Evolutionary conservation across 2,329 filamentous ascomycete species (phyloP).

Genomic region (Aspergillaceae sp.): DNA sequence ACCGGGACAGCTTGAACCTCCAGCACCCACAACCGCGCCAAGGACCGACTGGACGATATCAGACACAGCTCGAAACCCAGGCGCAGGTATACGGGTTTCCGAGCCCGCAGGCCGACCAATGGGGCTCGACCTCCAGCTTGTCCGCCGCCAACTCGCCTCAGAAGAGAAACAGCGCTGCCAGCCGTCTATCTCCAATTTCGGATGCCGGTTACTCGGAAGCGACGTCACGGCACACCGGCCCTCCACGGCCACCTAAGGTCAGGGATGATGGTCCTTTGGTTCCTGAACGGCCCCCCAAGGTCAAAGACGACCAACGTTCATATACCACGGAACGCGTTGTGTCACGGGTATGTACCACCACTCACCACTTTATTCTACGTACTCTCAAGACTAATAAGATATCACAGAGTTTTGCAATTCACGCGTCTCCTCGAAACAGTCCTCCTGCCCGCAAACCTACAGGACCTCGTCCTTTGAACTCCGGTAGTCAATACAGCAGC

Average conservation of each 20-base stretch:
- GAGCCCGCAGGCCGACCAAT: conserved; percentile 38
- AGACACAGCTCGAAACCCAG: conserved; percentile 53
- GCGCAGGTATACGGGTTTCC: conserved; percentile 45
- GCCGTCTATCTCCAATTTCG: conserved; percentile 39
- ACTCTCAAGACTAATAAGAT: neutral
- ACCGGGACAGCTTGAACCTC: conserved; percentile 55
- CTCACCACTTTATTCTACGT: conserved; percentile 7
- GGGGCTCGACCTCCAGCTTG: conserved; percentile 38
- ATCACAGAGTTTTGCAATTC: conserved; percentile 23
- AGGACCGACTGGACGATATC: conserved; percentile 54
- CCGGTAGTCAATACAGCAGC: conserved; percentile 28
- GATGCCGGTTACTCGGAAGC: conserved; percentile 39
- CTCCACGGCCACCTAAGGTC: conserved; percentile 46
- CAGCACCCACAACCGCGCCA: conserved; percentile 57
- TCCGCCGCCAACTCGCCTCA: conserved; percentile 24
- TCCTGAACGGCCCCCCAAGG: conserved; percentile 41
- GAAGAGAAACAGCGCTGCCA: conserved; percentile 22
- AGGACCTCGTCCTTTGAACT: conserved; percentile 39
- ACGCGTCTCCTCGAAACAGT: conserved; percentile 24
- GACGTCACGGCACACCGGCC: conserved; percentile 32
- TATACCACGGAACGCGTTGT: conserved; percentile 33
- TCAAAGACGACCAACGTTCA: conserved; percentile 25
- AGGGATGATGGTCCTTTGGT: conserved; percentile 52
- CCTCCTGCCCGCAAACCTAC: conserved; percentile 39
- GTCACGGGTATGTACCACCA: conserved; percentile 25